phyloP scores from a whole-genome alignment of 192 early-diverging fungal genomes.

The Umbelopsis sp. region DNA sequence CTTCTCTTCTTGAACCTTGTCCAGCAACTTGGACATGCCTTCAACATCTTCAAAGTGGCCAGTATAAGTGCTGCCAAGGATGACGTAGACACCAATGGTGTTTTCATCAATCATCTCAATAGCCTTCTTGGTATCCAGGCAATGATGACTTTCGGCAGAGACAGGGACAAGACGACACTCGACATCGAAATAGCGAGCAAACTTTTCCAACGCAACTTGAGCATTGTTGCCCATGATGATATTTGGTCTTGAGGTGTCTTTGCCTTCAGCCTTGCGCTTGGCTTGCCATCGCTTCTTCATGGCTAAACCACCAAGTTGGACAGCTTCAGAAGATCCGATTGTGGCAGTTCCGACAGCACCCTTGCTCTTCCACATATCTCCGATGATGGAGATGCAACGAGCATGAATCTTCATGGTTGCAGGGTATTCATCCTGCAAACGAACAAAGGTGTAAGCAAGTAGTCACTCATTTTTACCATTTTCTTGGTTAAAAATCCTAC shows the following conservation, averaged over 20 bases:
- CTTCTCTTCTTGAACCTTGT: conserved; percentile 52
- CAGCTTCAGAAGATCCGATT: conserved; percentile 68
- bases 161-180: conserved; percentile 71
- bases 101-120: conserved; percentile 65
- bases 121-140: conserved; percentile 58
- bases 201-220: conserved; percentile 73
- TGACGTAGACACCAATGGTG: conserved; percentile 70
- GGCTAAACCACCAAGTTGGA: conserved; percentile 69
- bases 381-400: conserved; percentile 71
- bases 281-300: conserved; percentile 69
- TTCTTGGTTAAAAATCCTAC: not conserved
- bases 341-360: conserved; percentile 60
- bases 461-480: not conserved
- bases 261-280: conserved; percentile 53
- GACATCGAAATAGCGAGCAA: conserved; percentile 77
- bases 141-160: conserved; percentile 49
- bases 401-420: conserved; percentile 64
- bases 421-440: conserved; percentile 64
- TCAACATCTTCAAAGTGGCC: conserved; percentile 68
- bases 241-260: conserved; percentile 63
- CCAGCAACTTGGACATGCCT: conserved; percentile 55
- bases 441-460: not conserved
- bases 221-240: conserved; percentile 68
- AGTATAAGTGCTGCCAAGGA: conserved; percentile 73
- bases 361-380: conserved; percentile 65